Conservation (phyloP, 179 eudicot species). For the Drosera spatulata region DNA sequence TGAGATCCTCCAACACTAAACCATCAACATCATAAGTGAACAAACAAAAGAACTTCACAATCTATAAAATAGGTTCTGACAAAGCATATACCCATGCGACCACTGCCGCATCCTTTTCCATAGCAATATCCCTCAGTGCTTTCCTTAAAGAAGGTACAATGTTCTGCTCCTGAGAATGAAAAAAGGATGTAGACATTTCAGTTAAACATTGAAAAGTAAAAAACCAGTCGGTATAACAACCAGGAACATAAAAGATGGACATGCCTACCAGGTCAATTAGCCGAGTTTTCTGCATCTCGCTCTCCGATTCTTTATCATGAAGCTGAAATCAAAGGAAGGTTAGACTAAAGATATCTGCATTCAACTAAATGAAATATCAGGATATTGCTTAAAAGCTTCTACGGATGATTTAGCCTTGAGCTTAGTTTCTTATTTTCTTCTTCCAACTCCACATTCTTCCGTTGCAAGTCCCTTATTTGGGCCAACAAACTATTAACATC, state of each 20-base stretch:
- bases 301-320: conserved; percentile 45
- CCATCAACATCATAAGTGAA: conserved; percentile 10
- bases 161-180: conserved; percentile 56
- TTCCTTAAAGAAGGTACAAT: conserved; percentile 77
- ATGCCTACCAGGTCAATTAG: conserved; percentile 67
- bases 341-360: neutral
- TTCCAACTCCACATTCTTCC: conserved; percentile 51
- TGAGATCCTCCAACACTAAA: conserved; percentile 81
- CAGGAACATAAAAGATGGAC: neutral
- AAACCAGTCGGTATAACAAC: neutral
- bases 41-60: neutral
- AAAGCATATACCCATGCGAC: conserved; percentile 64
- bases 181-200: neutral
- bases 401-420: conserved; percentile 36
- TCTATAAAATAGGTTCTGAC: neutral
- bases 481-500: conserved; percentile 80
- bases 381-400: neutral
- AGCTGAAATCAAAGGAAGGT: conserved; percentile 39
- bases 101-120: conserved; percentile 99
- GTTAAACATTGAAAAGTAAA: neutral
- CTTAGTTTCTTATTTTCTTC: conserved; percentile 51
- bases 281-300: conserved; percentile 42
- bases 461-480: conserved; percentile 71
- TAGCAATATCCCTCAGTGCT: conserved; percentile 91
- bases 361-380: neutral